These are phyloP conservation scores for Rugonectria rugulosa DNA, from an alignment of 2,329 filamentous ascomycete genomes.

Conservation along the genomic window DNA sequence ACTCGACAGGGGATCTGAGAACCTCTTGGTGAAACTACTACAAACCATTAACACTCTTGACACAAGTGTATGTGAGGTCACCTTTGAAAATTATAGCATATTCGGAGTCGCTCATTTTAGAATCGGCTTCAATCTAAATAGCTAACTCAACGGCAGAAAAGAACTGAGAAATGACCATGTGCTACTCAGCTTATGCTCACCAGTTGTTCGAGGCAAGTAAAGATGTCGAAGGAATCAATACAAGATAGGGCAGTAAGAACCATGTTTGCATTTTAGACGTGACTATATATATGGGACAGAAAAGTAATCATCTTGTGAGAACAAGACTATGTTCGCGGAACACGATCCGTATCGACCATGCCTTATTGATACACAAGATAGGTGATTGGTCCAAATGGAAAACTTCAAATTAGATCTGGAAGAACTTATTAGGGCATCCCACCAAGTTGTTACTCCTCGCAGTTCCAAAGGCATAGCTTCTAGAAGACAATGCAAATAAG, in stretches of 20 bases:
- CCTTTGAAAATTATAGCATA: conserved; percentile 30
- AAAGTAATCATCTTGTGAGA: too few relatives aligned
- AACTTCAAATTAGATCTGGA: too few relatives aligned
- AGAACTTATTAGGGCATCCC: too few relatives aligned
- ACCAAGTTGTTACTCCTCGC: too few relatives aligned
- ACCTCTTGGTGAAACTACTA: conserved; percentile 66
- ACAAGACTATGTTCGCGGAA: too few relatives aligned
- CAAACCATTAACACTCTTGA: conserved; percentile 56
- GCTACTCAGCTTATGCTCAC: background rate
- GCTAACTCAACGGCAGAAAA: conserved; percentile 5
- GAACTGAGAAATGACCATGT: background rate
- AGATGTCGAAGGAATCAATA: background rate
- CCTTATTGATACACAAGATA: too few relatives aligned
- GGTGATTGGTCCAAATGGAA: too few relatives aligned
- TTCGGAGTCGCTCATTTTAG: conserved; percentile 16
- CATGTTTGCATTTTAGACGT: background rate
- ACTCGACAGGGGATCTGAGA: conserved; percentile 67
- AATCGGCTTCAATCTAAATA: background rate
- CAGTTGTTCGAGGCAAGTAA: background rate
- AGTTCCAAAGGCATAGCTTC: too few relatives aligned
- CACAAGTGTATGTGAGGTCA: conserved; percentile 28
- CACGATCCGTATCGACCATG: too few relatives aligned
- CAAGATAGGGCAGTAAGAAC: background rate
- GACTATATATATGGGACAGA: too few relatives aligned
- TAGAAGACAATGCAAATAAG: too few relatives aligned